Evolutionary conservation across 2,329 filamentous ascomycete genomes (phyloP), one percentile per base, ranked within the genome.

Genomic region (Aspergillus novoparasiticus): DNA sequence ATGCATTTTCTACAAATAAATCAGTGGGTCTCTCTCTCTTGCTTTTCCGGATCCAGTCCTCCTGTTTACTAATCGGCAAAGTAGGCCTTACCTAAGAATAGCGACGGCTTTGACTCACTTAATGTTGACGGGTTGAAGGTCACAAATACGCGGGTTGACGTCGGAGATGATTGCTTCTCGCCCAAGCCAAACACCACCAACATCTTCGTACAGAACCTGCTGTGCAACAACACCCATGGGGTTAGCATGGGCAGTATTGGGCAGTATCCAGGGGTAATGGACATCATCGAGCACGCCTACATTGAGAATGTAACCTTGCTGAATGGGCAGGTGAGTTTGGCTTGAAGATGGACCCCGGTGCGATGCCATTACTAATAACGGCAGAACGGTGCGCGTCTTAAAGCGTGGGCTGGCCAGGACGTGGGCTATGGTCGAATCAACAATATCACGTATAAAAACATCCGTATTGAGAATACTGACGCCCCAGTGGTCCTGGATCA

Each of bases 401-500:
- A 89, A 77, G 81, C 83, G 2, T 89, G 87, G 86, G 87, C 86
- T 0, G 86, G 87, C 0, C 76, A 80, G 2, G 76, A 83, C 51
- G 83, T 84, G 0, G 87, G 87, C 2, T 87, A 87, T 63, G 87
- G 87, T 10, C 87, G 83, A 60, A 85, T 89, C 66, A 81, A 85
- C 67, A 89, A 89, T 70, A 80, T 89, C 55, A 89, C 87, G 1
- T 89, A 87, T 75, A 81, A 85, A 73, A 85, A 88, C 74, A 84
- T 89, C 67, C 84, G 82, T 74, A 81, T 86, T 46, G 85, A 84
- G 23, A 85, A 86, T 65, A 87, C 85, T 23, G 86, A 88, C 66
- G 81, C 83, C 64, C 81, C 85, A 0, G 80, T 87, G 26, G 85
- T 87, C 41, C 76, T 89, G 9, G 86, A 89, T 69, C 86, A 86